Percentiles rank a stretch among this genome's conserved stretches.
These are phyloP conservation scores for Agarophyton chilense DNA, from an alignment of 23 red algal species.

Conservation along the genomic window DNA sequence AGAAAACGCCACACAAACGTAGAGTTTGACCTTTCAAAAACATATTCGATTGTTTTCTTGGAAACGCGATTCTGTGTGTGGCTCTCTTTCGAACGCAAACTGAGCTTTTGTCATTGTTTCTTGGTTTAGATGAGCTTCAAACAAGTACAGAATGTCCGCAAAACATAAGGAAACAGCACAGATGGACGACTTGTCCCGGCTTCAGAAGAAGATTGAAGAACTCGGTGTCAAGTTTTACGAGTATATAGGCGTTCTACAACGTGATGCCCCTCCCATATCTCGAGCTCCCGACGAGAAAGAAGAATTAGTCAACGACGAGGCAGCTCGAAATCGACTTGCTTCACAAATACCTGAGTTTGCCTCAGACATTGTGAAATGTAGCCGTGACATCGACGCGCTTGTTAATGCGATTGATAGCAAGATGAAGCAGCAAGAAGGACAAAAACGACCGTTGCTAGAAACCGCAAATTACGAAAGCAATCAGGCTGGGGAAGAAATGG, in stretches of 20 bases:
- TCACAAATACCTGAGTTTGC: slow-evolving; percentile 54
- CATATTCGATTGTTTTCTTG: no score
- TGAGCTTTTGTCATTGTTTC: no score
- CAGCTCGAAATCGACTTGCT: slow-evolving; percentile 19
- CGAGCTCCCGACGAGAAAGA: slow-evolving; percentile 67
- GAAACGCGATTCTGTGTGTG: no score
- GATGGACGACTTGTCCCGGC: slow-evolving; percentile 52
- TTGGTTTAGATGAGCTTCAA: no score
- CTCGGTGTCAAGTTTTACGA: slow-evolving; percentile 59
- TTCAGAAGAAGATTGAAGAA: slow-evolving; percentile 53
- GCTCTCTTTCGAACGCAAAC: no score
- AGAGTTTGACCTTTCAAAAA: no score
- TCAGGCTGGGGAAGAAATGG: slow-evolving; percentile 66
- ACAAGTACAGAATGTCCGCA: neutral
- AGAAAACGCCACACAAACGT: no score
- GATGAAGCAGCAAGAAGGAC: slow-evolving; percentile 40
- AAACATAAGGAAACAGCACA: neutral
- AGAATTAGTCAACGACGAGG: slow-evolving; percentile 39
- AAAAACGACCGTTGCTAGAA: slow-evolving; percentile 31
- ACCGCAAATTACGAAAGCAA: slow-evolving; percentile 48
- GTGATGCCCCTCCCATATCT: slow-evolving; percentile 61
- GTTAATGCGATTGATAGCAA: slow-evolving; percentile 47
- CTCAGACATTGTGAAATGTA: slow-evolving; percentile 31
- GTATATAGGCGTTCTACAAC: slow-evolving; percentile 54
- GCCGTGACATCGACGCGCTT: slow-evolving; percentile 36